Percentiles rank a stretch among this genome's conserved stretches.
Conservation (phyloP, 306 rosid species). For the Cicer judaicum region DNA sequence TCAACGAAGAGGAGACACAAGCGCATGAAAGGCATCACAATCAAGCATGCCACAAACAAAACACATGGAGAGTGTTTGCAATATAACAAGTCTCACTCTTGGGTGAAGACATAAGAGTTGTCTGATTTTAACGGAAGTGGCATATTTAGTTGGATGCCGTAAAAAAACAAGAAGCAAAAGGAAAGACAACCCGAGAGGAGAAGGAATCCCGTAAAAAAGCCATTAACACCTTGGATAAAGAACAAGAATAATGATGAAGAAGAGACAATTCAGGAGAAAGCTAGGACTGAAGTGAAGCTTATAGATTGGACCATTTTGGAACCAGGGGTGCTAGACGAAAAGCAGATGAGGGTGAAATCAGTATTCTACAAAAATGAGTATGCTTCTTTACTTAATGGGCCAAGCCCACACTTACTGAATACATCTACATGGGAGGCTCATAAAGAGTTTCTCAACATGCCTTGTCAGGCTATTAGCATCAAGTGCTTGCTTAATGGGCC, state of each 20-base stretch:
- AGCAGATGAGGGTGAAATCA: neutral
- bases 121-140: neutral
- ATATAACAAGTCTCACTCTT: neutral
- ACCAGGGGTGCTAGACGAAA: neutral
- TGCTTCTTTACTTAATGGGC: neutral
- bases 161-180: neutral
- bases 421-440: neutral
- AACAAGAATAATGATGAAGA: neutral
- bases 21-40: neutral
- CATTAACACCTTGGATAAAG: neutral
- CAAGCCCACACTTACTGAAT: neutral
- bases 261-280: neutral
- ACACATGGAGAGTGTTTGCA: neutral
- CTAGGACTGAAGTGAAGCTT: neutral
- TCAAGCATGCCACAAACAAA: conserved; percentile 2
- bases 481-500: neutral
- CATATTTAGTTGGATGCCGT: neutral
- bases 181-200: neutral
- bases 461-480: neutral
- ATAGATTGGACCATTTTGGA: neutral
- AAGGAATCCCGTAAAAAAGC: neutral
- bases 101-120: neutral
- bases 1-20: neutral
- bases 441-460: neutral
- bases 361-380: neutral